Percentiles rank a stretch among this genome's conserved stretches.
Evolutionary conservation across 2,329 filamentous ascomycete genomes (phyloP).

Genomic region (Monilinia laxa): DNA sequence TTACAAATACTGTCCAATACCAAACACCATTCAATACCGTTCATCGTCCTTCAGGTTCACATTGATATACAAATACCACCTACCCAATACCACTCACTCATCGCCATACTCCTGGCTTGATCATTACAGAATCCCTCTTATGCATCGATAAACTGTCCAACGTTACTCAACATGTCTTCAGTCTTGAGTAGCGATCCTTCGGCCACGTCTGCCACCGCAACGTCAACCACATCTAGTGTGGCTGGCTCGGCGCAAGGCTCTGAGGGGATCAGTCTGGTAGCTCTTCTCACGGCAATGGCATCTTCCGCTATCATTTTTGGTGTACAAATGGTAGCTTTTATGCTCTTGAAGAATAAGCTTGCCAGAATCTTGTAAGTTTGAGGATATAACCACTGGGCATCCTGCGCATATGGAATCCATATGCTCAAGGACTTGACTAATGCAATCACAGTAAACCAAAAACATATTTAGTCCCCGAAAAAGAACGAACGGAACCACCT

Average conservation of each 20-base stretch:
- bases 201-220: constrained; percentile 7
- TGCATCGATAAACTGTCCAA: constrained; percentile 5
- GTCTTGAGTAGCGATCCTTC: constrained; percentile 1
- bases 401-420: not conserved
- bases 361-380: constrained; percentile 74
- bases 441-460: constrained; percentile 64
- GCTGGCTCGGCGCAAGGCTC: constrained; percentile 31
- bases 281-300: constrained; percentile 39
- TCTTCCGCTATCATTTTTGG: constrained; percentile 39
- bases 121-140: constrained; percentile 5
- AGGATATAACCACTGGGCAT: not conserved
- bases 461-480: constrained; percentile 82
- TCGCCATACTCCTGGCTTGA: not conserved
- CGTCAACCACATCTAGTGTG: not conserved
- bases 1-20: too few relatives aligned
- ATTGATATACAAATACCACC: not conserved
- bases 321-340: constrained; percentile 64
- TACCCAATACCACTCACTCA: not conserved
- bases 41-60: too few relatives aligned
- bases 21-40: too few relatives aligned
- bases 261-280: constrained; percentile 39
- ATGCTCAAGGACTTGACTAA: constrained; percentile 25
- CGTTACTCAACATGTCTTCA: constrained; percentile 22
- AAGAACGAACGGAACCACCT: constrained; percentile 76
- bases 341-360: constrained; percentile 74